A percentile compares a stretch with the other conserved stretches of the same genome.
Evolutionary conservation across 148 eudicot genomes (phyloP).

Genomic region (Limonium bicolor): DNA sequence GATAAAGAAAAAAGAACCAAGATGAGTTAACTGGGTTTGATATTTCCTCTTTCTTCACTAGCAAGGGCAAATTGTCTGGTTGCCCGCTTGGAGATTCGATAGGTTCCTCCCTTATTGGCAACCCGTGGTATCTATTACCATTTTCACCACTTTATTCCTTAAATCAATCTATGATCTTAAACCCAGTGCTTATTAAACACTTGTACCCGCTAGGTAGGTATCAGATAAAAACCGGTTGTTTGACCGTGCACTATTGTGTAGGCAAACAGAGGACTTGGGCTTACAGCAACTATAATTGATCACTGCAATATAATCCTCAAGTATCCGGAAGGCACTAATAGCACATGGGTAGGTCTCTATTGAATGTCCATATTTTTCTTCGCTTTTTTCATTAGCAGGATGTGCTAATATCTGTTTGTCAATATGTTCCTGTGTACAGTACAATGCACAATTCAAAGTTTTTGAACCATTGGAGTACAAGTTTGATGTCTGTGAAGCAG

Average conservation of each 20-base stretch:
- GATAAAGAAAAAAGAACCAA: too few relatives aligned
- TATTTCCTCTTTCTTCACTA: background rate
- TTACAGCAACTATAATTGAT: slow-evolving; percentile 71
- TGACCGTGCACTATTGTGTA: slow-evolving; percentile 7
- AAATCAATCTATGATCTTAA: too few relatives aligned
- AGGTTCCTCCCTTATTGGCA: background rate
- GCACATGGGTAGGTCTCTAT: slow-evolving; percentile 61
- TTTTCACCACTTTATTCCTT: background rate
- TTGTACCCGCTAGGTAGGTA: too few relatives aligned
- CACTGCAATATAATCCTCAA: slow-evolving; percentile 87
- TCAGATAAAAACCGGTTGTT: background rate
- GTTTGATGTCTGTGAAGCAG: slow-evolving; percentile 79
- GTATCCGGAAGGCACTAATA: slow-evolving; percentile 83
- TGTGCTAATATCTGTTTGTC: background rate
- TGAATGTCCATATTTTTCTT: background rate
- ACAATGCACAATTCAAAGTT: slow-evolving; percentile 65
- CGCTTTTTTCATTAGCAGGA: background rate
- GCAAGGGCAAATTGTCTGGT: background rate
- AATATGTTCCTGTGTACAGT: slow-evolving; percentile 26
- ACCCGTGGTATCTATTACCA: background rate
- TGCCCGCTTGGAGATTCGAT: background rate
- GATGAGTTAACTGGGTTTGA: too few relatives aligned
- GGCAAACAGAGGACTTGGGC: slow-evolving; percentile 97
- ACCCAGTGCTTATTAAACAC: too few relatives aligned
- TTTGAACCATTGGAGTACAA: slow-evolving; percentile 84